These are phyloP conservation scores for Yamadazyma jaroonii DNA, from an alignment of 1,139 yeast species.

Conservation along the genomic window DNA sequence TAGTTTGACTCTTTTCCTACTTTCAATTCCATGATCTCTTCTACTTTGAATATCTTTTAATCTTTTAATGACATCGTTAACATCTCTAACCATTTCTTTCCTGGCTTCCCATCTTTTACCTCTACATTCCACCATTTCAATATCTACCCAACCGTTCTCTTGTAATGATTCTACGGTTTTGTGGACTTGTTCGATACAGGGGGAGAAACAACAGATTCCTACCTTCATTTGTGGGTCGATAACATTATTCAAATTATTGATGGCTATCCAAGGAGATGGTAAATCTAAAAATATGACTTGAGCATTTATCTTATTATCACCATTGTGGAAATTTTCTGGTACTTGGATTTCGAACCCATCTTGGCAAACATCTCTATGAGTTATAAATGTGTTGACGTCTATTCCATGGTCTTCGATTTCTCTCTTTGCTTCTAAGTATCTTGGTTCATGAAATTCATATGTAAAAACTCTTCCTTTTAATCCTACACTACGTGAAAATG, in stretches of 20 bases:
- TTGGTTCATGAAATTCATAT: constrained; percentile 86
- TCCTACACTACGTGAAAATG: constrained; percentile 79
- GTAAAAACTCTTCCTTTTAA: constrained; percentile 66
- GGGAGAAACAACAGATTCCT: constrained; percentile 90
- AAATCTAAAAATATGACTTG: constrained; percentile 83
- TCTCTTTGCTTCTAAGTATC: constrained; percentile 71
- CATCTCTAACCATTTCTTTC: constrained; percentile 78
- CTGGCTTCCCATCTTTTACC: constrained; percentile 90
- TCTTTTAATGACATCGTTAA: constrained; percentile 79
- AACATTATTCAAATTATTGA: constrained; percentile 67
- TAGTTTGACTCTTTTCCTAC: constrained; percentile 30
- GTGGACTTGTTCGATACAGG: constrained; percentile 96
- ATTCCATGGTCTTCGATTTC: constrained; percentile 79
- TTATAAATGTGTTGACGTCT: constrained; percentile 49
- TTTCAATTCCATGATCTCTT: constrained; percentile 71
- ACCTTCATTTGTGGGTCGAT: constrained; percentile 53
- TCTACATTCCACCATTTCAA: constrained; percentile 91
- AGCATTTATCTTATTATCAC: constrained; percentile 42
- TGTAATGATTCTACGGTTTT: constrained; percentile 76
- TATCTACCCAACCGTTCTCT: constrained; percentile 77
- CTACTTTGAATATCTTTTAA: constrained; percentile 77
- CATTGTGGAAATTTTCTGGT: constrained; percentile 27
- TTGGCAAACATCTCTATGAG: constrained; percentile 91
- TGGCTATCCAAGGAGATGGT: constrained; percentile 97
- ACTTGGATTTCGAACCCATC: constrained; percentile 68